A percentile compares a stretch with the other conserved stretches of the same genome.
phyloP scores from a whole-genome alignment of 164 flowering plant species.

The Magnolia changhungtana region DNA sequence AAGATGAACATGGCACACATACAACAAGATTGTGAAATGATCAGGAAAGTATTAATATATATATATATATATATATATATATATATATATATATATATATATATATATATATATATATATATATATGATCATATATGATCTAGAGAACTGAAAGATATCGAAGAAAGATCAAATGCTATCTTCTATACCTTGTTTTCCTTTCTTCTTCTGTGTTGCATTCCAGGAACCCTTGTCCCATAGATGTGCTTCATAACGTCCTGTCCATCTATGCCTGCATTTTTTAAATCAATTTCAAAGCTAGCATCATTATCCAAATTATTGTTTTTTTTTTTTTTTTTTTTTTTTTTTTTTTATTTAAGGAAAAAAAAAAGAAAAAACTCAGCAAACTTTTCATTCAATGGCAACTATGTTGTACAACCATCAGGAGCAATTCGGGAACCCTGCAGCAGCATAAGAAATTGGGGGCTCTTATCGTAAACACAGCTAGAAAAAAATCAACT shows the following conservation, averaged over 20 bases:
- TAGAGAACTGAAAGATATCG: not conserved
- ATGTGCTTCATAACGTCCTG: conserved; percentile 64
- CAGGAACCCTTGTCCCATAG: conserved; percentile 69
- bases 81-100: not conserved
- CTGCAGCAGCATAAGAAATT: no score
- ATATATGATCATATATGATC: no score
- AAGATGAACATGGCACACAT: not conserved
- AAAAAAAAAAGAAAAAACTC: no score
- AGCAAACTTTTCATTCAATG: no score
- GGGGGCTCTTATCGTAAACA: no score
- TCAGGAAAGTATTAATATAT: not conserved
- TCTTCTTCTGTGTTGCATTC: conserved; percentile 66
- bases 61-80: not conserved
- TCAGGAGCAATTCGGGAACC: no score
- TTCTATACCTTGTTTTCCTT: conserved; percentile 56
- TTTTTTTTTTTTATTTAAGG: no score
- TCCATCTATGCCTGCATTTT: conserved; percentile 57
- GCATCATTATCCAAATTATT: no score
- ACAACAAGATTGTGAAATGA: conserved; percentile 4
- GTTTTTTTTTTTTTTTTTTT: no score
- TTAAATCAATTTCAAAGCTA: not conserved
- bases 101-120: no score
- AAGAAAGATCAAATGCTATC: not conserved
- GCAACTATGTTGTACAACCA: no score
- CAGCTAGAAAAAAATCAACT: no score